Base-by-base conservation (phyloP, 1,284 basidiomycete genomes). In the Phellinidium pouzarii region DNA sequence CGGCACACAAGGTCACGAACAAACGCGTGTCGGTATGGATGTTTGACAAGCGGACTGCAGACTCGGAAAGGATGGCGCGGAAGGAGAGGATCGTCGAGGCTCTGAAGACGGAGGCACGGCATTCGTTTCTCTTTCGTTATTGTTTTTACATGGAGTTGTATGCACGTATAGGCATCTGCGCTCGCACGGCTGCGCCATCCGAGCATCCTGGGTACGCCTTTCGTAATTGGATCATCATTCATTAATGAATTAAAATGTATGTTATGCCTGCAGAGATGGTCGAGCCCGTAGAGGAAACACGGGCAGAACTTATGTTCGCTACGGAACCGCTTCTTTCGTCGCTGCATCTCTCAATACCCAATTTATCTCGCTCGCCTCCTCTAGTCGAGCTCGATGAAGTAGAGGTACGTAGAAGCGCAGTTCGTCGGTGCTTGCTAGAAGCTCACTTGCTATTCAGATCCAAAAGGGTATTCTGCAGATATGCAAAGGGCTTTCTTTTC, bases 391-490 rank as follows among this genome's bases (percentile, higher is more conserved):
- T 91, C 5, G 91, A 93, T 64, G 91, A 95, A 73, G 82, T 96
- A n/a, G 94, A 94, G 71, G 90, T 88, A 44, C 57, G 76, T 71
- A 17, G 27, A 12, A 38, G 20, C n/a, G 34, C 54, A 17, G 22
- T 17, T 47, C 19, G 17, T 45, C 17, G 38, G 3, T 27, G 37
- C 19, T 52, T 38, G 29, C 27, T 31, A 25, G 44, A 29, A 43
- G 44, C 57, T 34, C 59, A 31, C 31, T 54, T 51, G n/a, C n/a
- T 50, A 27, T 31, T 22, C 65, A 98, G 87, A 95, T 98, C 48
- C 95, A 97, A 66, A 99, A 98, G 68, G 95, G 95, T 7, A 84
- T 96, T 27, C 73, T 98, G 41, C 95, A 98, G 64, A 72, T 98
- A 9, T 93, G 91, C 70, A 93, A 94, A 67, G 95, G 92, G 0